Evolutionary conservation across 257 asterid species (phyloP).

Genomic region (Nicotiana sylvestris): DNA sequence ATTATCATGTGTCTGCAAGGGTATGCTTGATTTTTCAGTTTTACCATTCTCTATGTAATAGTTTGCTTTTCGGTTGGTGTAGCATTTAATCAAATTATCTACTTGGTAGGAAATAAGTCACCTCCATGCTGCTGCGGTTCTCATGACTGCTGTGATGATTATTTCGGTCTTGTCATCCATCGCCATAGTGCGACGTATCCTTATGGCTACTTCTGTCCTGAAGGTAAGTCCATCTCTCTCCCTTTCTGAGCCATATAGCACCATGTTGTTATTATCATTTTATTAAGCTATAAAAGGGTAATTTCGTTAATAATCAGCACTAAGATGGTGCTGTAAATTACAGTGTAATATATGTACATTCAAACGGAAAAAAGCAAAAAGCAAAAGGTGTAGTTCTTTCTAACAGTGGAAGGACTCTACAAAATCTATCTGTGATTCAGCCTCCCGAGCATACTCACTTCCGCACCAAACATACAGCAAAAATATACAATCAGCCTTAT

Average conservation of each 20-base stretch:
- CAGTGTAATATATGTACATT: too few species aligned
- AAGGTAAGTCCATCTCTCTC: conserved; percentile 52
- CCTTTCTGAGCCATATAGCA: not conserved
- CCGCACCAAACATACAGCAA: too few species aligned
- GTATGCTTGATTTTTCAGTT: conserved; percentile 35
- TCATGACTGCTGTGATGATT: conserved; percentile 79
- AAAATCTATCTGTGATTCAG: not conserved
- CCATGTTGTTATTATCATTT: not conserved
- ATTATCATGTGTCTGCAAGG: conserved; percentile 86
- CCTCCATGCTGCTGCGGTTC: conserved; percentile 82
- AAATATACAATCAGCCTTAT: not conserved
- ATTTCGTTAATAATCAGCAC: not conserved
- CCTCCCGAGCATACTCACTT: not conserved
- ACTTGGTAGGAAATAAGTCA: conserved; percentile 74
- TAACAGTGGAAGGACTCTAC: not conserved
- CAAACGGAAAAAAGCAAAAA: not conserved
- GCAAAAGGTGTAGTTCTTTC: not conserved
- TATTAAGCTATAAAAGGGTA: not conserved
- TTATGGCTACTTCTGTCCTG: conserved; percentile 96
- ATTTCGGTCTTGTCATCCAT: conserved; percentile 79
- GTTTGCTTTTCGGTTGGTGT: not conserved
- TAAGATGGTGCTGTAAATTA: not conserved
- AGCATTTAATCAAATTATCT: conserved; percentile 16
- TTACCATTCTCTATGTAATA: conserved; percentile 6
- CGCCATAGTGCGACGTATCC: conserved; percentile 90